phyloP scores from a whole-genome alignment of 306 rosid species.

The Vigna nakashimae region DNA sequence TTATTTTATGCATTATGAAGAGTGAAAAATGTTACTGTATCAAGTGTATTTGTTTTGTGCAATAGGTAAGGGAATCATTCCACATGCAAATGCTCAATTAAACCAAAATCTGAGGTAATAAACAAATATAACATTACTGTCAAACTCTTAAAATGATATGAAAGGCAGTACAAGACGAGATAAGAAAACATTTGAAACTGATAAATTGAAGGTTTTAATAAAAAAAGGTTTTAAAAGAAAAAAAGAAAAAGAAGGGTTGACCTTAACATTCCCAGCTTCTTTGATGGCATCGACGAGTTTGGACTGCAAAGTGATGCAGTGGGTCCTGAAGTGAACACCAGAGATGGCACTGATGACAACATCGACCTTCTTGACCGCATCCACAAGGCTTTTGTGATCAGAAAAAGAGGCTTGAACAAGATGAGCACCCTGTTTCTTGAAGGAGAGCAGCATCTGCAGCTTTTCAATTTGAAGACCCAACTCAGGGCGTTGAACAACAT shows the following conservation, averaged over 20 bases:
- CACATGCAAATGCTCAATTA: background rate
- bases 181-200: too few species aligned
- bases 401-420: slow-evolving; percentile 74
- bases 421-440: slow-evolving; percentile 75
- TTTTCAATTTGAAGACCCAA: slow-evolving; percentile 76
- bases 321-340: slow-evolving; percentile 80
- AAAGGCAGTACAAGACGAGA: too few species aligned
- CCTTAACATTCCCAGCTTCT: slow-evolving; percentile 84
- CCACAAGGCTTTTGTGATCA: slow-evolving; percentile 70
- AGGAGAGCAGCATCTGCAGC: slow-evolving; percentile 65
- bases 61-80: background rate
- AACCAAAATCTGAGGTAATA: too few species aligned
- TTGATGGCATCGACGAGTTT: slow-evolving; percentile 83
- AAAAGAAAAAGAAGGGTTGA: slow-evolving; percentile 8
- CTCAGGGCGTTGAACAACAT: slow-evolving; percentile 71
- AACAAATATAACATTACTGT: too few species aligned
- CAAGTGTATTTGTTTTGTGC: background rate
- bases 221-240: background rate
- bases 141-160: too few species aligned
- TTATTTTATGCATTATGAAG: too few species aligned
- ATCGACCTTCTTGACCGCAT: slow-evolving; percentile 69
- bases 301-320: slow-evolving; percentile 70
- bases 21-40: too few species aligned
- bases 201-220: too few species aligned
- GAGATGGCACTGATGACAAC: slow-evolving; percentile 85